Evolutionary conservation across 1,139 yeast species (phyloP), one percentile per base, ranked within the genome.

Genomic region (Candida sanyaensis): DNA sequence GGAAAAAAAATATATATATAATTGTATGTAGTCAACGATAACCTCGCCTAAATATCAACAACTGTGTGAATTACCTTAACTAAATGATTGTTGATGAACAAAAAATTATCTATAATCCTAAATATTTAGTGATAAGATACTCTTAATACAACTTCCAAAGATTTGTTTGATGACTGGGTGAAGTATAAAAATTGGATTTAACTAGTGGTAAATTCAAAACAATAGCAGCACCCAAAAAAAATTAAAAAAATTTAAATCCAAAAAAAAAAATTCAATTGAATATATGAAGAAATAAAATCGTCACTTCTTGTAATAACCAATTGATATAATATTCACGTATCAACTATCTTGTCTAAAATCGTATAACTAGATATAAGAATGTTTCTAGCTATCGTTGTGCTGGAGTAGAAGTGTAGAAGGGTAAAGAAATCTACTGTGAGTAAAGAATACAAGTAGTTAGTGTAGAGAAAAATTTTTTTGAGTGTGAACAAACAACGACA

Each of bases 401-500:
- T 2, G 37, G 23, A 3, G 37, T 26, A 17, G 28, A 26, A 26
- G 28, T 3, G 28, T 33, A 13, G 37, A 33, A 33, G 37, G 37
- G 21, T 17, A 17, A 17, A 17, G 21, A 17, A 17, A 17, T 17
- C 21, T 17, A 17, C 4, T 33, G 37, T 33, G 11, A 30, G 2
- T 30, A 13, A 11, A 34, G 26, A 34, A 34, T 17, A n/a, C n/a
- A n/a, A n/a, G n/a, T n/a, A 21, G 37, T 34, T 10, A 26, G 21
- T 6, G 12, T 34, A 24, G 41, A 24, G 21, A 23, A 11, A 40
- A 12, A 23, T 12, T 13, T 41, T 40, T 41, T 31, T 34, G 36
- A 41, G 30, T 30, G 45, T 30, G 42, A 13, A 39, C 36, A 44
- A 42, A 41, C 50, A 38, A 43, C 50, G 29, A 47, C 45, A 42